Evolutionary conservation across 352 stramenopile species (phyloP).

Genomic region (Phytophthora sp.): DNA sequence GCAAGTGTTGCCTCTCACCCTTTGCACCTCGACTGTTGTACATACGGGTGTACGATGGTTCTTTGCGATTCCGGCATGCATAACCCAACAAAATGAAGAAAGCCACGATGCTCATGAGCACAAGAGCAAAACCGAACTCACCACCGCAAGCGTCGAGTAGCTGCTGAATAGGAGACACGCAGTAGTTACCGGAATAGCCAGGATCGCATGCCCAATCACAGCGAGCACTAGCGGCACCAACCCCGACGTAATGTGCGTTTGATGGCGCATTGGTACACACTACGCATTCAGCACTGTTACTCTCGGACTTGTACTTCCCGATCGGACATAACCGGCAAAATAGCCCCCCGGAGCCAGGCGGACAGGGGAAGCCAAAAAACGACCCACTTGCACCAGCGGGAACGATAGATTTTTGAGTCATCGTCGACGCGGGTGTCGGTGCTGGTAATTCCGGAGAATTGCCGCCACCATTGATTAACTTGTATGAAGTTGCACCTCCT

Average conservation of each 20-base stretch:
- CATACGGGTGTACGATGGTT: constrained; percentile 61
- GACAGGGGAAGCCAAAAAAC: constrained; percentile 84
- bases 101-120: constrained; percentile 67
- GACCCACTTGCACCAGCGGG: constrained; percentile 55
- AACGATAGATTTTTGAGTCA: constrained; percentile 33
- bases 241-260: constrained; percentile 71
- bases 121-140: constrained; percentile 72
- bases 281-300: constrained; percentile 78
- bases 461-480: constrained; percentile 23
- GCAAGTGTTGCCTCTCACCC: constrained; percentile 68
- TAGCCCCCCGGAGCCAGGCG: constrained; percentile 71
- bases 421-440: constrained; percentile 24
- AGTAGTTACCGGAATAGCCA: constrained; percentile 75
- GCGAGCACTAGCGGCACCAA: constrained; percentile 49
- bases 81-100: constrained; percentile 82
- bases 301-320: constrained; percentile 79
- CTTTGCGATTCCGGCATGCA: constrained; percentile 71
- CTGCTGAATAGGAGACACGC: constrained; percentile 78
- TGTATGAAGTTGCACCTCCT: constrained; percentile 56
- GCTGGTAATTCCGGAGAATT: constrained; percentile 18
- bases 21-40: constrained; percentile 55
- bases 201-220: constrained; percentile 82
- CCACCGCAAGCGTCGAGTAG: constrained; percentile 77
- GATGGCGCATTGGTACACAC: constrained; percentile 64
- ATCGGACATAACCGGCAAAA: constrained; percentile 70